Evolutionary conservation across 495 filamentous ascomycete genomes (phyloP), one percentile per base, ranked within the genome.

Genomic region (Schizothecium vesticola): DNA sequence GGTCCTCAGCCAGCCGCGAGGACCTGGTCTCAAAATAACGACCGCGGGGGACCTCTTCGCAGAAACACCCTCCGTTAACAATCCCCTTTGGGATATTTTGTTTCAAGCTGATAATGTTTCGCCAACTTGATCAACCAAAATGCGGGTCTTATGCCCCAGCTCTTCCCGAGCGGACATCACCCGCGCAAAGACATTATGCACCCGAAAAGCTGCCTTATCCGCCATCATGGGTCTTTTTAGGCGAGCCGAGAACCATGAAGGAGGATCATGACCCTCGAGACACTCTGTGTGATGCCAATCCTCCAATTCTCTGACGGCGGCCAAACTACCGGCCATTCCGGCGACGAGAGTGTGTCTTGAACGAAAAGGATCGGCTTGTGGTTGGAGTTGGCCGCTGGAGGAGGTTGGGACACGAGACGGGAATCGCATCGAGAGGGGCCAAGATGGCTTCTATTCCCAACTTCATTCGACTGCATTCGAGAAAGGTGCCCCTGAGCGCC

Each of bases 41-140:
- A 51, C 16, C 43, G 1, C 43, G 8, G 43, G 43, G 43, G 21
- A 23, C n/a, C 28, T 43, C 10, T 22, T 58, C 51, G 66, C 66
- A 67, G 57, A 12, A 67, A 62, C 12, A 63, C 4, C n/a, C 24
- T 51, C 61, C 21, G 28, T 56, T 23, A 36, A 62, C 62, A 12
- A 36, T 13, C 62, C 36, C 23, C 6, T 65, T 59, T 28, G 21
- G 61, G 31, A 29, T 26, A 56, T 43, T 66, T 66, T 69, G 63
- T 69, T 69, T 57, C 63, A 66, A 61, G 22, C 33, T 69, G 51
- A 69, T 61, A 19, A 64, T 60, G 43, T 56, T 57, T 65, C 61
- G 29, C 21, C 51, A 58, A 59, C 11, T 55, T 51, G n/a, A 28
- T 51, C 31, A 63, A 13, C 19, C 28, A 63, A 3, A 63, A 24